phyloP scores from a whole-genome alignment of 75 land plant genomes.

The Sequoia sempervirens region DNA sequence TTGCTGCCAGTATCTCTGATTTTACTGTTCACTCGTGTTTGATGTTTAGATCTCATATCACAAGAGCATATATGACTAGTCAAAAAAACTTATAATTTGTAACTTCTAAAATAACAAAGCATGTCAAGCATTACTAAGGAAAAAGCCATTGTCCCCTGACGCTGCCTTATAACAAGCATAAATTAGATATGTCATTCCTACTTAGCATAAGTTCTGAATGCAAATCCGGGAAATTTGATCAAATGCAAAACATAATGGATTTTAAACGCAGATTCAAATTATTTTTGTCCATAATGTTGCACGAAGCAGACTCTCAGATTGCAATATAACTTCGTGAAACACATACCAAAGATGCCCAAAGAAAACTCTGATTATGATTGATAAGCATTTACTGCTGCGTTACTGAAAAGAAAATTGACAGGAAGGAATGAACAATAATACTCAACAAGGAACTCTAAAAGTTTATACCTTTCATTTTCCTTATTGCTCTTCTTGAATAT shows the following conservation, averaged over 20 bases:
- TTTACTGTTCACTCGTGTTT: too few relatives aligned
- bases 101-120: neutral
- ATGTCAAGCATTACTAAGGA: neutral
- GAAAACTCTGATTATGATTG: neutral
- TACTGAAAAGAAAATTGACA: neutral
- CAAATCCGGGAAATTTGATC: neutral
- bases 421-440: neutral
- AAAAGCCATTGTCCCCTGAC: neutral
- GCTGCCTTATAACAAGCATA: neutral
- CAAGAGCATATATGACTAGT: neutral
- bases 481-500: neutral
- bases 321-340: neutral
- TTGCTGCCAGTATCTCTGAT: neutral
- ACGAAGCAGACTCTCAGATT: neutral
- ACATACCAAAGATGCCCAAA: neutral
- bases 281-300: neutral
- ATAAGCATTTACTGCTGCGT: neutral
- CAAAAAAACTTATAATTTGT: neutral
- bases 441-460: neutral
- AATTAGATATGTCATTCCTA: neutral
- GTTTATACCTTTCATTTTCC: neutral
- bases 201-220: neutral
- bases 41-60: neutral
- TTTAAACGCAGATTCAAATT: neutral
- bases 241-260: neutral